These are phyloP conservation scores for Fusarium chlamydosporum DNA, from an alignment of 2,329 filamentous ascomycete species.

Conservation along the genomic window DNA sequence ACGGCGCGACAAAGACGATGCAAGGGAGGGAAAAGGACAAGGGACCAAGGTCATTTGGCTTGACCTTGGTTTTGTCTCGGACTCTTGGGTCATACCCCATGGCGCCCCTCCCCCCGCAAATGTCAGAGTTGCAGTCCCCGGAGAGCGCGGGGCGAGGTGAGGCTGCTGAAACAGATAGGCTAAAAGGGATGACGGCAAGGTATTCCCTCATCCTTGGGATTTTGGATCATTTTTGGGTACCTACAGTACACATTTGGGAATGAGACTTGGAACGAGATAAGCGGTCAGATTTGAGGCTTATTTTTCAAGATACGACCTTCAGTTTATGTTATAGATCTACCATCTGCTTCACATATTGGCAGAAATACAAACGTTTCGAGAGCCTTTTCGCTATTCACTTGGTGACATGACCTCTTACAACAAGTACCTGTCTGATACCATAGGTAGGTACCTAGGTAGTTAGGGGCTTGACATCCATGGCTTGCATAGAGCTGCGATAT, in stretches of 20 bases:
- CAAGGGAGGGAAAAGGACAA: slow-evolving; percentile 3
- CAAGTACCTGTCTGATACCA: too few species aligned
- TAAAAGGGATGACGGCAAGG: slow-evolving; percentile 35
- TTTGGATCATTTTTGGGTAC: slow-evolving; percentile 14
- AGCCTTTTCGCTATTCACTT: background rate
- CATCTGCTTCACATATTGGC: slow-evolving; percentile 10
- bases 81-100: slow-evolving; percentile 7
- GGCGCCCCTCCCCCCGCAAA: slow-evolving; percentile 44
- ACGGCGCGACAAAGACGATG: slow-evolving; percentile 7
- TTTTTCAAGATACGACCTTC: slow-evolving; percentile 1
- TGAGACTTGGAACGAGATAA: slow-evolving; percentile 4
- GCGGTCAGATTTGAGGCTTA: slow-evolving; percentile 2
- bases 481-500: background rate
- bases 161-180: slow-evolving; percentile 39
- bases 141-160: slow-evolving; percentile 39
- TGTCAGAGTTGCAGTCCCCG: slow-evolving; percentile 45
- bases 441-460: too few species aligned
- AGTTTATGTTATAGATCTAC: slow-evolving; percentile 4
- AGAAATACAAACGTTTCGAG: slow-evolving; percentile 14
- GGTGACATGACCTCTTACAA: background rate
- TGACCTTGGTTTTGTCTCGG: background rate
- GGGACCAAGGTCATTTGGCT: slow-evolving; percentile 15
- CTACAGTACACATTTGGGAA: slow-evolving; percentile 5
- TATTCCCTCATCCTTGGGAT: slow-evolving; percentile 24
- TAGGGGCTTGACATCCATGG: too few species aligned